A percentile compares a stretch with the other conserved stretches of the same genome.
Evolutionary conservation across 257 asterid species (phyloP).

Genomic region (Striga asiatica): DNA sequence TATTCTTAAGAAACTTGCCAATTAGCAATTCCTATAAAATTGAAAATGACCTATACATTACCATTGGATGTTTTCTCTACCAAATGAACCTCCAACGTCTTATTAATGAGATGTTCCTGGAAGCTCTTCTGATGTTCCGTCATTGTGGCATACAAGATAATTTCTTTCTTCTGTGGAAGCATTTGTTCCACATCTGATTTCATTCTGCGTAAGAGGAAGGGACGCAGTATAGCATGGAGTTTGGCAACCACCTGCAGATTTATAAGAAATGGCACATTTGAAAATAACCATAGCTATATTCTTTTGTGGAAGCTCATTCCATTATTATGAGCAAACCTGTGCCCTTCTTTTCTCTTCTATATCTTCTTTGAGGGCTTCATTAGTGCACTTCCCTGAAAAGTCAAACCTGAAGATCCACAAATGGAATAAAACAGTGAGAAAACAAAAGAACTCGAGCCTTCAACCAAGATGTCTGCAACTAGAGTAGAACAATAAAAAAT

Average conservation of each 20-base stretch:
- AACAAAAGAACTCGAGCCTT: not conserved
- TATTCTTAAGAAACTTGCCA: not conserved
- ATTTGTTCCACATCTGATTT: constrained; percentile 77
- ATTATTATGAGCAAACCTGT: constrained; percentile 37
- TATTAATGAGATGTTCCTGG: constrained; percentile 78
- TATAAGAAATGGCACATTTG: not conserved
- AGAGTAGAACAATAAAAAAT: not conserved
- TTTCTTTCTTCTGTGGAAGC: constrained; percentile 95
- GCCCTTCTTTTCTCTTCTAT: constrained; percentile 76
- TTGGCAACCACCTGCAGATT: constrained; percentile 80
- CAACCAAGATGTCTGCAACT: not conserved
- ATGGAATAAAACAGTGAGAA: constrained; percentile 12
- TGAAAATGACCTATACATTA: constrained; percentile 17
- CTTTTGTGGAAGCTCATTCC: constrained; percentile 1
- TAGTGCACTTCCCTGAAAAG: constrained; percentile 69
- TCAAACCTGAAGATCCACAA: constrained; percentile 60
- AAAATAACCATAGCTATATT: constrained; percentile 1
- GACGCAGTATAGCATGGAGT: constrained; percentile 89
- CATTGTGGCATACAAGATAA: constrained; percentile 75
- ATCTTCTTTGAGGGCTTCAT: constrained; percentile 60
- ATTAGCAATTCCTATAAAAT: not conserved
- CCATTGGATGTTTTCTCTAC: constrained; percentile 36
- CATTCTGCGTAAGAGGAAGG: constrained; percentile 91
- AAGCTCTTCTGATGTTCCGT: constrained; percentile 77
- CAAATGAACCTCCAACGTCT: constrained; percentile 66